Base-by-base conservation (phyloP, 2,329 filamentous ascomycete genomes). In the Penicillium fuscoglaucum region DNA sequence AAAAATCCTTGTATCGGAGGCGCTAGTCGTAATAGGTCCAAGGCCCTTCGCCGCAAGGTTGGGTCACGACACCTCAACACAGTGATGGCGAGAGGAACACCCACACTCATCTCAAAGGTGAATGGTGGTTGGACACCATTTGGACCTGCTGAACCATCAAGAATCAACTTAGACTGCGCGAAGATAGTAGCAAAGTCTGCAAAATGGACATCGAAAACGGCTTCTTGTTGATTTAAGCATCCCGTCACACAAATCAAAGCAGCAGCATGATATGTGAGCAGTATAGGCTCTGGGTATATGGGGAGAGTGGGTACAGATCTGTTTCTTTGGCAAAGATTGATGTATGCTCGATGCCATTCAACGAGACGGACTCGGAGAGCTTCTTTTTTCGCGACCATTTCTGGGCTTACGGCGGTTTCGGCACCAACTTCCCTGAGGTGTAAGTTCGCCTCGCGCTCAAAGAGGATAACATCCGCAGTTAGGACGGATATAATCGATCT, bases 1-100 rank as follows among this genome's bases (percentile, higher is more conserved):
- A 63, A 69, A 21, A 71, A 60, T 1, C 65, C 66, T 57, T 71
- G 68, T 19, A 70, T 47, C 6, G 52, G 57, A 13, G 70, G 69
- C 2, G 62, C 61, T 44, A 57, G 58, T 44, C 43, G 52, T 31
- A 70, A 45, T 24, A 70, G 53, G 2, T 49, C 29, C 21, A 72
- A 35, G 12, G 69, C 69, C 26, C 55, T 47, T 26, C 66, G 62
- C 8, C 70, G 62, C n/a, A 69, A 26, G 1, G 1, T 13, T 29
- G 62, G 62, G 17, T 63, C 48, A n/a, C 70, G 67, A 40, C 70
- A 72, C 48, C 66, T 70, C 26, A 66, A 39, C 9, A 52, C 57
- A 8, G 65, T 67, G 15, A 67, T 37, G 31, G 62, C 67, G n/a
- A 72, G 48, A 4, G 66, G 62, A 4, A 64, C 45, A 4, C 63